Evolutionary conservation across 371 early-diverging fungal species (phyloP), one percentile per base, ranked within the genome.

Genomic region (Blakeslea trispora): DNA sequence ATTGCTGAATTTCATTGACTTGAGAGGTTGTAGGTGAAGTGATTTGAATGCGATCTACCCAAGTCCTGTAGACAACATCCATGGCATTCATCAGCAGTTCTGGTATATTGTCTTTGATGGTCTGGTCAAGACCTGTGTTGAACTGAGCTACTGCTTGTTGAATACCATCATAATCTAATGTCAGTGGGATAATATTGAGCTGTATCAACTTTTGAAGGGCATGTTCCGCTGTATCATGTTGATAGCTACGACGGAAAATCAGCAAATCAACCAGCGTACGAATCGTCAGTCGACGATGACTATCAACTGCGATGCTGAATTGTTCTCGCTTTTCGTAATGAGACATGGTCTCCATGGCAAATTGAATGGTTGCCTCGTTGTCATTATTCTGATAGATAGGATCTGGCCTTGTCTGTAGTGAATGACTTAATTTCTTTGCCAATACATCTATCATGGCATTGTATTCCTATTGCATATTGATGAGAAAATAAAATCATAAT

Each of bases 401-500:
- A 32, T 62, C 47, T 8, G 34, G 34, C 6, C 17, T 65, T 37
- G 56, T 61, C 22, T 77, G 67, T 22, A 88, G 63, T 5, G 74
- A 76, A 50, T 92, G 91, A 42, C 91, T 89, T 40, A 96, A 68
- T 63, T 90, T 85, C 57, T 83, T 80, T 61, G 82, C 84, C 61
- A 95, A 59, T n/a, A 93, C 79, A 37, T 77, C 77, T 2, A 92
- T 70, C 19, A 94, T 94, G 6, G 71, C 78, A 66, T 90, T 86
- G 63, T 89, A 91, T 43, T 93, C 86, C 73, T 72, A 55, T 23
- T 7, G 5, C 11, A 3, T 2, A 43, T 19, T 24, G 31, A 31
- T 43, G 28, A 42, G 31, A n/a, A n/a, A n/a, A n/a, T n/a, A n/a
- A n/a, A n/a, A n/a, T n/a, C n/a, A n/a, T n/a, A n/a, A n/a, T n/a